These are phyloP conservation scores for Nemania sp. DNA, from an alignment of 2,329 filamentous ascomycete genomes.

Conservation along the genomic window DNA sequence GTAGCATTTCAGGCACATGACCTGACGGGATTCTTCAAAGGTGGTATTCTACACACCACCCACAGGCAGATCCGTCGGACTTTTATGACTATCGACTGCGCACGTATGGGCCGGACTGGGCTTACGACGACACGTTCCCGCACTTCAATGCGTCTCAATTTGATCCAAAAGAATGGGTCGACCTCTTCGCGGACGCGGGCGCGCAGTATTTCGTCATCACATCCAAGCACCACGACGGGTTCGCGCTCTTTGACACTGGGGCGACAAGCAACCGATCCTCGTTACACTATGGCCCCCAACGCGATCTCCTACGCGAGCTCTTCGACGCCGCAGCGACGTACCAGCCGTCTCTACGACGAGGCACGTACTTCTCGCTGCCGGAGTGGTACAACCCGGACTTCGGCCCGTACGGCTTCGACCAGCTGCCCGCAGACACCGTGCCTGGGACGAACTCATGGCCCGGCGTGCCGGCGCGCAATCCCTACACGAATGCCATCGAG, in stretches of 20 bases:
- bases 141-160: conserved; percentile 64
- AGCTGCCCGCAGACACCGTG: conserved; percentile 42
- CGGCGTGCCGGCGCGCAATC: conserved; percentile 56
- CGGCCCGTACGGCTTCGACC: conserved; percentile 57
- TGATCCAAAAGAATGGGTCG: conserved; percentile 60
- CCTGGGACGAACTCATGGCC: conserved; percentile 53
- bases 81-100: conserved; percentile 63
- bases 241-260: conserved; percentile 58
- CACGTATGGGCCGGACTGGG: conserved; percentile 63
- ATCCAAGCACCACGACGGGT: conserved; percentile 63
- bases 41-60: conserved; percentile 54
- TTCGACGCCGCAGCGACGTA: conserved; percentile 57
- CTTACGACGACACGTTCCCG: conserved; percentile 67
- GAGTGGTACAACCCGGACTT: conserved; percentile 64
- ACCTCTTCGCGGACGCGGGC: conserved; percentile 54
- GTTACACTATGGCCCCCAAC: conserved; percentile 56
- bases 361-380: conserved; percentile 62
- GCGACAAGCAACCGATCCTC: conserved; percentile 56
- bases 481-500: conserved; percentile 56
- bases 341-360: conserved; percentile 58
- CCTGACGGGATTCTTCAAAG: conserved; percentile 32
- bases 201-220: conserved; percentile 61
- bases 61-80: conserved; percentile 56
- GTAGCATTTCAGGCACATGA: neutral
- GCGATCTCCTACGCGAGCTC: conserved; percentile 58